Evolutionary conservation across 139 green algal genomes (phyloP), one percentile per base, ranked within the genome.

Genomic region (Auxenochlorella pyrenoidosa): DNA sequence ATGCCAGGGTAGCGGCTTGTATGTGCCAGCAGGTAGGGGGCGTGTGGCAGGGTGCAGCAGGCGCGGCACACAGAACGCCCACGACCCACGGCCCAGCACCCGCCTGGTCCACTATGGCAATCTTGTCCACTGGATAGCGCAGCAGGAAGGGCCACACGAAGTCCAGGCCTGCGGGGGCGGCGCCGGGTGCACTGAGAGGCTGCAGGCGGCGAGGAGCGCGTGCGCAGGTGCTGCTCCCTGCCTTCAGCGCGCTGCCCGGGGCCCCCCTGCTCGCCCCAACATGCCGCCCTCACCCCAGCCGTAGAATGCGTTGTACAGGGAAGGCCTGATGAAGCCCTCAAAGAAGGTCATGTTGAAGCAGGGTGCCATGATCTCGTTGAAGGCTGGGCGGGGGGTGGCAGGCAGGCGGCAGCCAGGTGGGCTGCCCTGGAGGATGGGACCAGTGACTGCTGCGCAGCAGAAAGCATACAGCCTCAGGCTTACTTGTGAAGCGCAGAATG

Each of bases 101-200:
- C 44, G 87, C 83, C 70, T 87, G 30, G 65, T 91, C 88, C 22
- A 91, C 76, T 16, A 91, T 82, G 10, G 76, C 88, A 12, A 91
- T 77, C 68, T 78, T 79, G 68, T 91, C 75, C 8, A 63, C 36
- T 30, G 88, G 88, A 51, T 90, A 91, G 32, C 70, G 47, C 47
- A 86, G 75, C 54, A 91, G 34, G 41, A 88, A 91, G 30, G 88
- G 88, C 88, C 88, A 91, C 28, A 91, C 84, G 78, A 91, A 91
- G 78, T 91, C 88, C 28, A 91, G 68, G 30, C 86, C 86, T 81
- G 58, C 36, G 41, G 43, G 30, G 19, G 3, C n/a, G n/a, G n/a
- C n/a, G n/a, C n/a, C n/a, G n/a, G n/a, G n/a, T n/a, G n/a, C n/a
- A n/a, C n/a, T n/a, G n/a, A n/a, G n/a, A n/a, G n/a, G n/a, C n/a